Conservation (phyloP, 2,329 filamentous ascomycete species). For the Aureobasidium sp. region DNA sequence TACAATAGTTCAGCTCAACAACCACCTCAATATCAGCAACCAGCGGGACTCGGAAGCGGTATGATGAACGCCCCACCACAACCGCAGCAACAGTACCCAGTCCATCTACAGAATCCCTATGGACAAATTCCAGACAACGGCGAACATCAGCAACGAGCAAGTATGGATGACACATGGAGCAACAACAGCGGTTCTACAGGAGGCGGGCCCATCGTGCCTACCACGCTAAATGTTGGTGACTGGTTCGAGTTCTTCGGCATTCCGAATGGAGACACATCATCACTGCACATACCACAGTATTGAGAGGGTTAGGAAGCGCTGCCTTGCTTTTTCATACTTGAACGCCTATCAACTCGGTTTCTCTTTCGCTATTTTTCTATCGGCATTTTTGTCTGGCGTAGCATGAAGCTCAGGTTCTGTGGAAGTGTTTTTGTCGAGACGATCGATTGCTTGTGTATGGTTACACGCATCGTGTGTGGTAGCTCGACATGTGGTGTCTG, state of each 20-base stretch:
- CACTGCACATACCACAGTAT: constrained; percentile 15
- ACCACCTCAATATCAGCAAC: constrained; percentile 11
- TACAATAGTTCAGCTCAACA: constrained; percentile 19
- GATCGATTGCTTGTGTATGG: no score
- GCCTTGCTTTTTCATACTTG: no score
- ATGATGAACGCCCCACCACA: neutral
- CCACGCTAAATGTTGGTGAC: constrained; percentile 93
- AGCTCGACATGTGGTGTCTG: no score
- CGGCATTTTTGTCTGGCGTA: no score
- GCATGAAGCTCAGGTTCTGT: no score
- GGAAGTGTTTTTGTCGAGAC: no score
- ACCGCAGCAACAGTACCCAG: constrained; percentile 13
- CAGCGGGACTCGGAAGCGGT: neutral
- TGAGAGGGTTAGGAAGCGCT: no score
- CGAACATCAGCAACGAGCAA: constrained; percentile 24
- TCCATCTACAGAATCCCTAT: constrained; percentile 19
- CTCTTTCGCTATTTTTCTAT: no score
- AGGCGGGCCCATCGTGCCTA: constrained; percentile 71
- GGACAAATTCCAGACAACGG: constrained; percentile 15
- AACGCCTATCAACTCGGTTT: no score
- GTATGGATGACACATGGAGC: constrained; percentile 73
- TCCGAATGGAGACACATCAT: constrained; percentile 27
- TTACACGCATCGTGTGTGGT: no score
- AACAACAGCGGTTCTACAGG: constrained; percentile 58
- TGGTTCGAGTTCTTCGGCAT: constrained; percentile 50